These are phyloP conservation scores for Beta corolliflora DNA, from an alignment of 179 eudicot species.

Conservation along the genomic window DNA sequence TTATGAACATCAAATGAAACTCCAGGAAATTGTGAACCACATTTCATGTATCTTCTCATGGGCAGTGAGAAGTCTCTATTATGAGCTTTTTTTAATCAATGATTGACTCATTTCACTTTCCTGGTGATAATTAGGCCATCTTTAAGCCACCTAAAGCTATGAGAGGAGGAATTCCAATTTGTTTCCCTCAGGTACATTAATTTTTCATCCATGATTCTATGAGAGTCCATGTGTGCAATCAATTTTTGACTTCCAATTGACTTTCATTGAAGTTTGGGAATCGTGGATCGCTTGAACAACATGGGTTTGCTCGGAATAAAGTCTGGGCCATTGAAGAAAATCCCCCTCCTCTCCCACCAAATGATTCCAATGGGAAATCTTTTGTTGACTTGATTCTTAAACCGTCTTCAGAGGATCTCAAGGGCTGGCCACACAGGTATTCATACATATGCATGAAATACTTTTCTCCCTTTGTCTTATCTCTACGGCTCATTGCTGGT, in stretches of 20 bases:
- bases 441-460: neutral
- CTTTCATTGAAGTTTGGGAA: conserved; percentile 62
- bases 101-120: neutral
- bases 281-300: conserved; percentile 74
- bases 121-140: conserved; percentile 52
- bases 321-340: conserved; percentile 67
- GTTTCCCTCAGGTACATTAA: conserved; percentile 83
- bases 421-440: conserved; percentile 83
- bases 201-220: neutral
- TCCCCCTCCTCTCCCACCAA: conserved; percentile 62
- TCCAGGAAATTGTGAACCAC: neutral
- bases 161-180: conserved; percentile 88
- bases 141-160: conserved; percentile 76
- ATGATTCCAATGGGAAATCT: conserved; percentile 63
- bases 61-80: neutral
- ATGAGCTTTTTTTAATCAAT: neutral
- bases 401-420: conserved; percentile 75
- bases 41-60: neutral
- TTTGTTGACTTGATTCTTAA: conserved; percentile 77
- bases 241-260: conserved; percentile 13
- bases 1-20: neutral
- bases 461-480: neutral
- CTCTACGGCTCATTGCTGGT: neutral
- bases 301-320: conserved; percentile 84
- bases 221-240: conserved; percentile 9